phyloP scores from a whole-genome alignment of 2,329 filamentous ascomycete genomes.

The Pseudopyrenochaeta lycopersici region DNA sequence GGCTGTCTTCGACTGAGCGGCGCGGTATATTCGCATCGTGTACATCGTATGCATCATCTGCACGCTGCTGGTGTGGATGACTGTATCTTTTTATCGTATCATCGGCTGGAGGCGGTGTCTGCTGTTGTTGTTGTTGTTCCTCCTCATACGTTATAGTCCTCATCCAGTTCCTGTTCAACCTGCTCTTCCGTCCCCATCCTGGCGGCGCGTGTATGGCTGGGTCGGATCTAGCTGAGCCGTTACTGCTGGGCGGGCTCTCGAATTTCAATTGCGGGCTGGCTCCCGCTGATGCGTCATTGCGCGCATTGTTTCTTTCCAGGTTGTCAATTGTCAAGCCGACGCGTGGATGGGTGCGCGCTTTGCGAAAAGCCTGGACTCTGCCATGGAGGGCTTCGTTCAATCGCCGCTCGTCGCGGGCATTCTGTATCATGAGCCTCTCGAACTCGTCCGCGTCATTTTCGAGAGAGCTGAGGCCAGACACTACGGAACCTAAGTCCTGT shows the following conservation, averaged over 20 bases:
- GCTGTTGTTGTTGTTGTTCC: conserved; percentile 21
- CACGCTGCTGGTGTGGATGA: conserved; percentile 13
- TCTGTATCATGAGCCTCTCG: conserved; percentile 55
- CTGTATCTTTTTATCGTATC: conserved; percentile 19
- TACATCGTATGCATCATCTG: conserved; percentile 24
- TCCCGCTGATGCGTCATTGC: conserved; percentile 9
- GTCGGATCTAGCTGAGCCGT: conserved; percentile 47
- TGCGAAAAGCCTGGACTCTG: conserved; percentile 51
- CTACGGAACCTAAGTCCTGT: conserved; percentile 30
- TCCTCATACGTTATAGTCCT: conserved; percentile 46
- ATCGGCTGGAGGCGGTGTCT: conserved; percentile 23
- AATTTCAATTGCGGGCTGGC: conserved; percentile 26
- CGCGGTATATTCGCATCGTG: conserved; percentile 42
- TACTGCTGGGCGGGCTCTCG: conserved; percentile 47
- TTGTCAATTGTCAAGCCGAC: conserved; percentile 55
- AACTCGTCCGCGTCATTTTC: conserved; percentile 56
- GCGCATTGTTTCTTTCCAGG: conserved; percentile 49
- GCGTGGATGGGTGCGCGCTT: conserved; percentile 52
- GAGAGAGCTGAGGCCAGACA: conserved; percentile 49
- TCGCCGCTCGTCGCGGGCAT: conserved; percentile 54
- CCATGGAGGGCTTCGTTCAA: conserved; percentile 46
- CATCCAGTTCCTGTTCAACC: conserved; percentile 54
- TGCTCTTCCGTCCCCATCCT: conserved; percentile 59
- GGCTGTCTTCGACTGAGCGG: conserved; percentile 54
- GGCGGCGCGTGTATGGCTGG: conserved; percentile 56